Conservation (phyloP, 768 basidiomycete species). For the Mycena polygramma region DNA sequence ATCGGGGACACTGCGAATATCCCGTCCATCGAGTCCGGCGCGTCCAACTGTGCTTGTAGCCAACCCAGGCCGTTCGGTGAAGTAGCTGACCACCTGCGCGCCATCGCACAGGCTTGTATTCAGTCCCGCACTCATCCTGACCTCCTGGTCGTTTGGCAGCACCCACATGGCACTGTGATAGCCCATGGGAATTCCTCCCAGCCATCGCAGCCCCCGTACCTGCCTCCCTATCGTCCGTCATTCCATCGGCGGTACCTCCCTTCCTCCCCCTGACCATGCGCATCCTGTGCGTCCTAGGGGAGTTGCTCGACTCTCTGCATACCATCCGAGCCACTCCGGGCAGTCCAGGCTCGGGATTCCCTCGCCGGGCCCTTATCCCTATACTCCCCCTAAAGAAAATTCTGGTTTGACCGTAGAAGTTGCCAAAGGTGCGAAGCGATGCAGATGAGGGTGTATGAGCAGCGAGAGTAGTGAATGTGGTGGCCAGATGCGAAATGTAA, state of each 20-base stretch:
- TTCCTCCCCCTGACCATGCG: slow-evolving; percentile 5
- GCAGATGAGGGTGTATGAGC: slow-evolving; percentile 3
- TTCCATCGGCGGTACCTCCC: slow-evolving; percentile 15
- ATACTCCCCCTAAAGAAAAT: neutral
- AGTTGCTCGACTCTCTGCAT: neutral
- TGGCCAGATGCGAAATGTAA: slow-evolving; percentile 14
- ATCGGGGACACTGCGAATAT: too few relatives aligned
- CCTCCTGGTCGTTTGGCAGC: slow-evolving; percentile 3
- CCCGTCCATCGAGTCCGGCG: too few relatives aligned
- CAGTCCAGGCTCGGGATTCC: slow-evolving; percentile 4
- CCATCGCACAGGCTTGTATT: slow-evolving; percentile 1
- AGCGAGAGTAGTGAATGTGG: neutral
- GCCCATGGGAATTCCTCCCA: neutral
- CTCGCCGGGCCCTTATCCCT: slow-evolving; percentile 9
- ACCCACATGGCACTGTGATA: neutral
- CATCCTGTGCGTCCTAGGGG: slow-evolving; percentile 5
- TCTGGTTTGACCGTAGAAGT: neutral
- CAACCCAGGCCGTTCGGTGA: too few relatives aligned
- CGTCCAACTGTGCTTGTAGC: too few relatives aligned
- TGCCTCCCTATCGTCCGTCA: slow-evolving; percentile 8
- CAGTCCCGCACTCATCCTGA: too few relatives aligned
- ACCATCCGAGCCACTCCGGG: neutral
- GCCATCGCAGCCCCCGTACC: neutral
- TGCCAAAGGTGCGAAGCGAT: neutral
- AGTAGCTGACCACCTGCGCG: slow-evolving; percentile 10